Conservation (phyloP, 352 stramenopile genomes). For the Globisporangium paroecandrum region DNA sequence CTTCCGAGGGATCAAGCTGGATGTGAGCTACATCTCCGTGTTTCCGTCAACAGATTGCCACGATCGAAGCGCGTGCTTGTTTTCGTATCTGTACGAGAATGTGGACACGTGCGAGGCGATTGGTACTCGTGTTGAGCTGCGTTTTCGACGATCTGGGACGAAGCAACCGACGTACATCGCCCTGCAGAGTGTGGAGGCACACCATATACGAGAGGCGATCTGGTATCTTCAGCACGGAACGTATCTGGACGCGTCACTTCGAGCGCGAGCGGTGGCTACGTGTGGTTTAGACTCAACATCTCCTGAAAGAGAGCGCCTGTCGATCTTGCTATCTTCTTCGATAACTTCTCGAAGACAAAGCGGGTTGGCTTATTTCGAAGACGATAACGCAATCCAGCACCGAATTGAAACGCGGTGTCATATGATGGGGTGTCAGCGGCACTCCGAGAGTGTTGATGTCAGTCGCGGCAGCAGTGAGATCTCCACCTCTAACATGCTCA, state of each 20-base stretch:
- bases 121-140: conserved; percentile 45
- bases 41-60: conserved; percentile 54
- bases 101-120: conserved; percentile 48
- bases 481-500: conserved; percentile 25
- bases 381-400: conserved; percentile 35
- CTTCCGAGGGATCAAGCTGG: conserved; percentile 48
- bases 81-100: conserved; percentile 61
- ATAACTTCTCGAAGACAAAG: conserved; percentile 16
- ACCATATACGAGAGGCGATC: conserved; percentile 64
- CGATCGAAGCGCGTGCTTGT: conserved; percentile 63
- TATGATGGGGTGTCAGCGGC: conserved; percentile 42
- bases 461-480: conserved; percentile 19
- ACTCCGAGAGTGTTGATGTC: conserved; percentile 14
- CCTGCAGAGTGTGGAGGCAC: conserved; percentile 51
- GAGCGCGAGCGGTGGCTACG: conserved; percentile 21
- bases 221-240: conserved; percentile 53
- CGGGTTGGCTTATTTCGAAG: conserved; percentile 34
- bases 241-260: conserved; percentile 37
- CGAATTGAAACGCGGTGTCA: conserved; percentile 45
- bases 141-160: conserved; percentile 37
- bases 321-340: neutral
- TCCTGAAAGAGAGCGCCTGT: neutral
- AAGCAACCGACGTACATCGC: conserved; percentile 64
- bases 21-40: conserved; percentile 43
- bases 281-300: neutral